Evolutionary conservation across 1,284 basidiomycete species (phyloP).

Genomic region (Fomitiporia mediterranea): DNA sequence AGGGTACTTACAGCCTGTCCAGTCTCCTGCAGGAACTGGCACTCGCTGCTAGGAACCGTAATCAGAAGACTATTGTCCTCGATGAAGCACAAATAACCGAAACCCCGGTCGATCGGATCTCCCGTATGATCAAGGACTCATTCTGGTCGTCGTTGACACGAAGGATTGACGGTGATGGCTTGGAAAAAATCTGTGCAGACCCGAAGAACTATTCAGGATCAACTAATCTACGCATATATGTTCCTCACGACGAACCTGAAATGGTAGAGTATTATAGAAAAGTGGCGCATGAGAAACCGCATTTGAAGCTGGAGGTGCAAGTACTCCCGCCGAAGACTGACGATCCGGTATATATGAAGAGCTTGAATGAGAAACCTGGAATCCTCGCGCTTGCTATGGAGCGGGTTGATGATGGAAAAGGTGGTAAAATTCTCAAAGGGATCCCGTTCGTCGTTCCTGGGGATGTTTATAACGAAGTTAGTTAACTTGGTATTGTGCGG

Average conservation of each 20-base stretch:
- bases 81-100: slow-evolving; percentile 95
- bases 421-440: slow-evolving; percentile 80
- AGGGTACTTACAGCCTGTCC: slow-evolving; percentile 98
- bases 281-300: slow-evolving; percentile 79
- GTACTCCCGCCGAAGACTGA: slow-evolving; percentile 83
- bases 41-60: slow-evolving; percentile 93
- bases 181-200: slow-evolving; percentile 95
- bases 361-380: slow-evolving; percentile 90
- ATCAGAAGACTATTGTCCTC: slow-evolving; percentile 93
- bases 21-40: slow-evolving; percentile 99
- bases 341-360: slow-evolving; percentile 87
- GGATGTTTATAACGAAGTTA: slow-evolving; percentile 94
- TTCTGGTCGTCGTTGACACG: slow-evolving; percentile 98
- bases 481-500: slow-evolving; percentile 21
- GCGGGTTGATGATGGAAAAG: slow-evolving; percentile 76
- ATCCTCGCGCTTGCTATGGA: slow-evolving; percentile 96
- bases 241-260: slow-evolving; percentile 86
- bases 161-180: slow-evolving; percentile 93
- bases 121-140: slow-evolving; percentile 96
- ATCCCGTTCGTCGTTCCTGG: slow-evolving; percentile 97
- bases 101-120: slow-evolving; percentile 95
- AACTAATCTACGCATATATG: slow-evolving; percentile 88
- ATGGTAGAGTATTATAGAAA: slow-evolving; percentile 92
- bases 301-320: slow-evolving; percentile 88
- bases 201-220: slow-evolving; percentile 92